Evolutionary conservation across 345 rosid genomes (phyloP).

Genomic region (Trapa incisa): DNA sequence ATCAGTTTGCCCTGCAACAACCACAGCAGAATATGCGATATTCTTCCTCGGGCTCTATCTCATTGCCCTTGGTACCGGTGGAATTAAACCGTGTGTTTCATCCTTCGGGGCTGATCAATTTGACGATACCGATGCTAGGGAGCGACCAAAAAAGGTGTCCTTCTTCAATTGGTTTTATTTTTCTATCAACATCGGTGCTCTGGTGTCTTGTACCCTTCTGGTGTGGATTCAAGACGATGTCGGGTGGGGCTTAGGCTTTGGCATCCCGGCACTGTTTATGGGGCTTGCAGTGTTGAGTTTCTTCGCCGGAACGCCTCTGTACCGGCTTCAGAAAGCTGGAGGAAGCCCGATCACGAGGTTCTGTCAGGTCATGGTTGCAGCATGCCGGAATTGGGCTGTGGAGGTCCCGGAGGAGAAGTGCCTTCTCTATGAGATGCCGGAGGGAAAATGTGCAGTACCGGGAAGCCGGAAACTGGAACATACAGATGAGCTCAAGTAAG

Average conservation of each 20-base stretch:
- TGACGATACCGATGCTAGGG: slow-evolving; percentile 32
- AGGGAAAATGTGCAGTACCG: slow-evolving; percentile 20
- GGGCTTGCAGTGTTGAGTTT: slow-evolving; percentile 29
- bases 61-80: slow-evolving; percentile 41
- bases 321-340: slow-evolving; percentile 34
- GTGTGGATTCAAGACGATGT: slow-evolving; percentile 38
- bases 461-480: slow-evolving; percentile 37
- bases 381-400: slow-evolving; percentile 15
- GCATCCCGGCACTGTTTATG: slow-evolving; percentile 40
- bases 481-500: slow-evolving; percentile 26
- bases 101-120: slow-evolving; percentile 35
- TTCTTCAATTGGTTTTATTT: slow-evolving; percentile 45
- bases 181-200: slow-evolving; percentile 38
- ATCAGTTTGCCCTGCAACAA: slow-evolving; percentile 27
- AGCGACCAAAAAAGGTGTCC: slow-evolving; percentile 17
- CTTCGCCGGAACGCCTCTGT: slow-evolving; percentile 32
- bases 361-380: slow-evolving; percentile 34
- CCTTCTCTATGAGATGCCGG: slow-evolving; percentile 29
- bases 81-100: slow-evolving; percentile 42
- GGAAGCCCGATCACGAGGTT: slow-evolving; percentile 44
- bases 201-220: slow-evolving; percentile 28
- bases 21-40: slow-evolving; percentile 23
- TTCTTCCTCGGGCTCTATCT: slow-evolving; percentile 39
- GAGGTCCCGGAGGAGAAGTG: slow-evolving; percentile 23
- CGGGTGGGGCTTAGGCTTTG: slow-evolving; percentile 42